Evolutionary conservation across 352 stramenopile genomes (phyloP), one percentile per base, ranked within the genome.

Genomic region (Saprolegnia diclina): DNA sequence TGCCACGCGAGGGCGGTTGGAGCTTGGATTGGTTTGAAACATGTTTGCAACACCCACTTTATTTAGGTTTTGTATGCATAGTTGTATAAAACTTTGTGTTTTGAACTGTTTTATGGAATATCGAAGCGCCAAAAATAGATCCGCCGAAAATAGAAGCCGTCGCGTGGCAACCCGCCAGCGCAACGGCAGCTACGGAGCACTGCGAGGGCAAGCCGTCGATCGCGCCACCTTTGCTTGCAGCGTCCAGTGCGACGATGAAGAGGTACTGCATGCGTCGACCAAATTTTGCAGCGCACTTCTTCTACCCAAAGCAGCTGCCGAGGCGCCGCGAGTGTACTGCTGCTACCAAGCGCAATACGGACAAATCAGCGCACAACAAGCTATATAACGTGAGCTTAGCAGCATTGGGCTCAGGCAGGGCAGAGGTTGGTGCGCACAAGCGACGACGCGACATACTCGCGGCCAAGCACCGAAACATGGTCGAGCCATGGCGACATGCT

Each of bases 401-500:
- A 5, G 29, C 2, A 35, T 48, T 10, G 42, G 3, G 42, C 11
- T 48, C 42, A 48, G 18, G 42, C 11, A 10, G 42, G 42, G 42
- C 42, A 48, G 18, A 48, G 42, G 42, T 14, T 3, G 3, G 42
- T 48, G 11, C 42, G 42, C 4, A 7, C 1, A 10, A 48, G 11
- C 42, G 42, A 48, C 13, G 35, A 59, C 19, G 63, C 42, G n/a
- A 69, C 24, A 4, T 69, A 69, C 22, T 29, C 44, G 45, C 63
- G 44, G 13, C 63, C 63, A 13, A 69, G 37, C 32, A 52, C 24
- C 13, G 19, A 24, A 6, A 21, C 18, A 26, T 69, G 63, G 35
- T 61, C 54, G 19, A 38, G 40, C 63, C 63, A 69, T 4, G 37
- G 42, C 14, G 53, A 52, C 38, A 45, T 40, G 16, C 16, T 21